Conservation (phyloP, 371 early-diverging fungal genomes). For the Coemansia sp. region DNA sequence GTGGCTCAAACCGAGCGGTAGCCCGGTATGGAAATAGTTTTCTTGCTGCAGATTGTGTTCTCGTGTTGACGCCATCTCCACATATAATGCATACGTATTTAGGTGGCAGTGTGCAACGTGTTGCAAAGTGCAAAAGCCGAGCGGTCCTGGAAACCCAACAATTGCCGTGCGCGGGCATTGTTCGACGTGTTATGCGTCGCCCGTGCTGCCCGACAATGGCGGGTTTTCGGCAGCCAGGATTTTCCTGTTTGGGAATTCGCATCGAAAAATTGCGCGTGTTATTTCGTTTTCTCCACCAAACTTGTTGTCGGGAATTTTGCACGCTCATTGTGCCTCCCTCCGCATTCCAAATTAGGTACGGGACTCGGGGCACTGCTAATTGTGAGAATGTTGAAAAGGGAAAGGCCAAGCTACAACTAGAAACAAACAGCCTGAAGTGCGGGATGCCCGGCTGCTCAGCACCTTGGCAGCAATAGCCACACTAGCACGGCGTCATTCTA, state of each 20-base stretch:
- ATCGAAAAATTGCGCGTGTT: not conserved
- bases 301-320: not conserved
- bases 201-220: not conserved
- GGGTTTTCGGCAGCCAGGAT: not conserved
- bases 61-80: not conserved
- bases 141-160: not conserved
- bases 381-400: not conserved
- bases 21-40: not conserved
- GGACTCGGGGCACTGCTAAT: not conserved
- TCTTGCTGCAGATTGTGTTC: not conserved
- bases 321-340: not conserved
- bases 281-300: not conserved
- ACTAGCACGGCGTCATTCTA: too few relatives aligned
- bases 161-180: not conserved
- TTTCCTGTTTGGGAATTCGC: not conserved
- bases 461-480: too few relatives aligned
- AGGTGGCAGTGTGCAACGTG: not conserved
- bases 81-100: not conserved
- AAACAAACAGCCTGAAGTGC: too few relatives aligned
- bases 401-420: too few relatives aligned
- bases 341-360: conserved; percentile 1
- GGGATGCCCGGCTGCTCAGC: too few relatives aligned
- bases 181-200: not conserved
- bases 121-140: not conserved
- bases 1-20: not conserved